Conservation (phyloP, 2,329 filamentous ascomycete species). For the Alternaria arborescens region DNA sequence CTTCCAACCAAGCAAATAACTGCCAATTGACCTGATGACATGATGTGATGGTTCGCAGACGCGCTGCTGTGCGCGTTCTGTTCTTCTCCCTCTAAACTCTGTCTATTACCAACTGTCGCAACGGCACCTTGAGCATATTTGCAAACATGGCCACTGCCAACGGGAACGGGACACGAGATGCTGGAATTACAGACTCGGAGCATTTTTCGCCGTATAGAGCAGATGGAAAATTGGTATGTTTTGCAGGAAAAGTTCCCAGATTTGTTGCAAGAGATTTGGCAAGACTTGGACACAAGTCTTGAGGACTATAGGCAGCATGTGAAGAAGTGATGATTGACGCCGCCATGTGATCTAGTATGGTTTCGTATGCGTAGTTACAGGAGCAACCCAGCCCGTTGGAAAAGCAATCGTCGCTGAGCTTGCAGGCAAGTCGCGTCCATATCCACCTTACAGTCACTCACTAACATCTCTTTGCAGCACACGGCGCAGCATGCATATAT, state of each 20-base stretch:
- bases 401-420: conserved; percentile 68
- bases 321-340: neutral
- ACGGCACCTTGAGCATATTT: neutral
- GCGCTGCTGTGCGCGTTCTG: conserved; percentile 22
- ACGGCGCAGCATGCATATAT: conserved; percentile 71
- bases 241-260: neutral
- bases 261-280: neutral
- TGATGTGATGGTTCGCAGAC: conserved; percentile 32
- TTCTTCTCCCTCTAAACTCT: neutral
- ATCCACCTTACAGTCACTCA: neutral
- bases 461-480: conserved; percentile 53
- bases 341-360: conserved; percentile 59
- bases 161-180: conserved; percentile 2
- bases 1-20: neutral
- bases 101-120: neutral
- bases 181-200: conserved; percentile 46
- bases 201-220: conserved; percentile 66
- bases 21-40: conserved; percentile 48
- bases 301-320: neutral
- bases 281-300: neutral
- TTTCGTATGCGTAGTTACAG: conserved; percentile 71
- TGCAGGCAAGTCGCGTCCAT: conserved; percentile 56
- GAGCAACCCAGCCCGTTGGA: conserved; percentile 68
- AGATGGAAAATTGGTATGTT: conserved; percentile 65
- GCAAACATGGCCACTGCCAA: conserved; percentile 8